Percentiles rank a stretch among this genome's conserved stretches.
Evolutionary conservation across 306 rosid species (phyloP).

Genomic region (Sindora glabra): DNA sequence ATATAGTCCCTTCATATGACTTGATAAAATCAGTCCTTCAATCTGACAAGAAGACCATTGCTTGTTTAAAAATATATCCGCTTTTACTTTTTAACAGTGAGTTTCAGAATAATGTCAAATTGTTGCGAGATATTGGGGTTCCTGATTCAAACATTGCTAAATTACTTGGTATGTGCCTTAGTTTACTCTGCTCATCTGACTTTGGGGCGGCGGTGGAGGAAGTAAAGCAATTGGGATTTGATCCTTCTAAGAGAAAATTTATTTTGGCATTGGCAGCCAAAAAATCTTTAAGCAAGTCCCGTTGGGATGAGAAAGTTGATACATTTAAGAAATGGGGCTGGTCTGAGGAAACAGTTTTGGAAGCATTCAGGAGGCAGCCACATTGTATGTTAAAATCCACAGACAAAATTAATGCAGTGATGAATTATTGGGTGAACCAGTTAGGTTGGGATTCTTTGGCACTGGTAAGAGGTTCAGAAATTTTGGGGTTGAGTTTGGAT

Average conservation of each 20-base stretch:
- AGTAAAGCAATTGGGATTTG: slow-evolving; percentile 14
- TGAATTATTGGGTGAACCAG: slow-evolving; percentile 15
- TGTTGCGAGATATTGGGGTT: background rate
- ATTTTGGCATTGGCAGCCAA: background rate
- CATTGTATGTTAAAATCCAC: slow-evolving; percentile 14
- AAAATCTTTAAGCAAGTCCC: slow-evolving; percentile 3
- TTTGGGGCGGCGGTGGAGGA: slow-evolving; percentile 6
- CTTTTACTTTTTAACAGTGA: background rate
- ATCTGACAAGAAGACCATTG: background rate
- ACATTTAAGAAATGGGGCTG: slow-evolving; percentile 24
- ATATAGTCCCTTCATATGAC: slow-evolving; percentile 12
- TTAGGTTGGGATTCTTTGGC: slow-evolving; percentile 15
- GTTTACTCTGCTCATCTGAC: too few relatives aligned
- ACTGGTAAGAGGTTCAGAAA: background rate
- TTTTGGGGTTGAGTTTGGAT: slow-evolving; percentile 13
- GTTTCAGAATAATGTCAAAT: background rate
- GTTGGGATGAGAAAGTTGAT: slow-evolving; percentile 8
- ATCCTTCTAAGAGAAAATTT: slow-evolving; percentile 3
- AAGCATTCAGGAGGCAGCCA: slow-evolving; percentile 12
- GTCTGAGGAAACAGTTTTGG: slow-evolving; percentile 8
- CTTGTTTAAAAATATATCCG: background rate
- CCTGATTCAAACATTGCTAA: background rate
- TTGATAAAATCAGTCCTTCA: background rate
- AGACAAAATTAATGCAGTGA: slow-evolving; percentile 2
- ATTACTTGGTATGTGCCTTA: background rate